A percentile compares a stretch with the other conserved stretches of the same genome.
Evolutionary conservation across 208 protist species (phyloP).

Genomic region (Acanthamoeba divionensis): DNA sequence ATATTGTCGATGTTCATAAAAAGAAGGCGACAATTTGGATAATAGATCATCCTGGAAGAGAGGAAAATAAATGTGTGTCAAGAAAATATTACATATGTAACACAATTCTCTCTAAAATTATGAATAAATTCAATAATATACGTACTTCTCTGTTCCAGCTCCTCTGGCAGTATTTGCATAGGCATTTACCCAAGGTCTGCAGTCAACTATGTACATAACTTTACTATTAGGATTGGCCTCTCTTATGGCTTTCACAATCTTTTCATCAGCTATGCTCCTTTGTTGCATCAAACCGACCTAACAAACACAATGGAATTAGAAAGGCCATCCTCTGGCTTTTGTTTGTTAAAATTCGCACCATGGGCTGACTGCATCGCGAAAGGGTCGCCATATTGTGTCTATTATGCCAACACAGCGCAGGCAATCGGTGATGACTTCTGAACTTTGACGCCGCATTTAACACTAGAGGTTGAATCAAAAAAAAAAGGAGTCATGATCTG

Average conservation of each 20-base stretch:
- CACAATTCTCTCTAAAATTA: not conserved
- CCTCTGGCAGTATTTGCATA: conserved; percentile 81
- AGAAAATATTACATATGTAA: not conserved
- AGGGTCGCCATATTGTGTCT: not conserved
- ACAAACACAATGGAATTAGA: not conserved
- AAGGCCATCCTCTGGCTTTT: no score
- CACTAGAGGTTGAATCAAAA: not conserved
- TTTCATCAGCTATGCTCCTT: conserved; percentile 49
- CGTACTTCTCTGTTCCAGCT: conserved; percentile 72
- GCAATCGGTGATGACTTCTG: conserved; percentile 45
- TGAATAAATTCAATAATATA: not conserved
- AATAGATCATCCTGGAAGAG: conserved; percentile 50
- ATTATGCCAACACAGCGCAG: conserved; percentile 34
- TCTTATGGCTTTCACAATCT: conserved; percentile 52
- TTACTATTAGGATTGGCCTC: conserved; percentile 35
- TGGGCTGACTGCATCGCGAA: conserved; percentile 48
- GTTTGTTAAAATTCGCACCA: not conserved
- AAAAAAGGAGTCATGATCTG: not conserved
- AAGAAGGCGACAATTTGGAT: conserved; percentile 13
- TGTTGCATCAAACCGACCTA: conserved; percentile 55
- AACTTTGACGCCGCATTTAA: conserved; percentile 16
- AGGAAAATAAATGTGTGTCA: no score
- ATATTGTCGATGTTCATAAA: conserved; percentile 82
- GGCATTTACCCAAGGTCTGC: conserved; percentile 79
- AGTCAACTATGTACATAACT: conserved; percentile 81